phyloP scores from a whole-genome alignment of 1,284 basidiomycete species.

The Irpex rosettiformis region DNA sequence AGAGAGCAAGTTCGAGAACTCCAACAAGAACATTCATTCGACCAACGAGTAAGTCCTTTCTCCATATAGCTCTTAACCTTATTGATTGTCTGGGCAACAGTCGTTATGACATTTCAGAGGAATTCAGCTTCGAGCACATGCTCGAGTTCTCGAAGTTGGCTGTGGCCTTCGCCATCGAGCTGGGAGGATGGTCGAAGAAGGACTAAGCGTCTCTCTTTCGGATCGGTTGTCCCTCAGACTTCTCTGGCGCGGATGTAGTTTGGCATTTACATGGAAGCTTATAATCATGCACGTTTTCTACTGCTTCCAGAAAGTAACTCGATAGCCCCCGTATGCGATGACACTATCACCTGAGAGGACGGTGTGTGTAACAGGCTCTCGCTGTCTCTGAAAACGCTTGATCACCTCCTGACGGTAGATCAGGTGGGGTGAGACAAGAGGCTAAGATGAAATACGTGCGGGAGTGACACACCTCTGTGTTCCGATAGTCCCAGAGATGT shows the following conservation, averaged over 20 bases:
- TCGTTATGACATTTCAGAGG: constrained; percentile 78
- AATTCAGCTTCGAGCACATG: constrained; percentile 85
- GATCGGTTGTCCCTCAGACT: background rate
- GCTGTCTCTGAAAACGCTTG: constrained; percentile 29
- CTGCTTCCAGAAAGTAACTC: constrained; percentile 36
- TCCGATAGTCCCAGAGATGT: constrained; percentile 49
- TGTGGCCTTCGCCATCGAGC: constrained; percentile 80
- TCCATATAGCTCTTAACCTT: constrained; percentile 11
- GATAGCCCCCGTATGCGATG: constrained; percentile 37
- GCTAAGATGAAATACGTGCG: constrained; percentile 14
- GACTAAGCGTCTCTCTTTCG: constrained; percentile 9
- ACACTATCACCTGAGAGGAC: constrained; percentile 37
- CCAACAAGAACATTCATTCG: constrained; percentile 83
- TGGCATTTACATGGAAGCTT: background rate
- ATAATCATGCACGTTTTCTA: constrained; percentile 10
- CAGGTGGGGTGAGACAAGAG: background rate
- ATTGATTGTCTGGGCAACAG: constrained; percentile 32
- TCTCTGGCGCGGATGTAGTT: background rate
- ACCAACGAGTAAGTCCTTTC: constrained; percentile 61
- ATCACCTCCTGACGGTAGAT: constrained; percentile 29
- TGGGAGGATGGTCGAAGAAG: constrained; percentile 49
- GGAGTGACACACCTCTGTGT: constrained; percentile 34
- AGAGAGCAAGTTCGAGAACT: constrained; percentile 74
- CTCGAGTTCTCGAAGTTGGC: constrained; percentile 89
- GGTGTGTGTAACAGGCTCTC: constrained; percentile 39